Conservation (phyloP, 805 yeast genomes). For the Wickerhamiella musiphila region DNA sequence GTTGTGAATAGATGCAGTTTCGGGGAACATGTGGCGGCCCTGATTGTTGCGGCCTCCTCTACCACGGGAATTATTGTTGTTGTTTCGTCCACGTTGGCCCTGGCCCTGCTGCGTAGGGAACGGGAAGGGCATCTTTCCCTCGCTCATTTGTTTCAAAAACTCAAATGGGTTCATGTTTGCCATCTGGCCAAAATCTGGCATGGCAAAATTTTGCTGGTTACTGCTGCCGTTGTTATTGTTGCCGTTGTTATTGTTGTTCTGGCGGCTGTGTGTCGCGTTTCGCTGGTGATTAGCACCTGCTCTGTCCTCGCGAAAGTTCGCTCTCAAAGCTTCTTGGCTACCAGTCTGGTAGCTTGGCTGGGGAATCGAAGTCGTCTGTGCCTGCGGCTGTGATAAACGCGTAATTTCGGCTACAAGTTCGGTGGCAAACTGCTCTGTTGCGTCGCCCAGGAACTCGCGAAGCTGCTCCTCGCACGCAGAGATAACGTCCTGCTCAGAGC, state of each 20-base stretch:
- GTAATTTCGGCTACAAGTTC: slow-evolving; percentile 21
- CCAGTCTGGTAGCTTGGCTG: slow-evolving; percentile 4
- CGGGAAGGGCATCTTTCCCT: no score
- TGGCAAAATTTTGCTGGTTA: not conserved
- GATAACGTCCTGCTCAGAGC: slow-evolving; percentile 21
- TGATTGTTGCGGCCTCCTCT: not conserved
- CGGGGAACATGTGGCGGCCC: no score
- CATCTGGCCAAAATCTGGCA: no score
- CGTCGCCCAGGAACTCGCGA: slow-evolving; percentile 24
- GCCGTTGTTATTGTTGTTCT: no score
- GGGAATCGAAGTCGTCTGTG: slow-evolving; percentile 1
- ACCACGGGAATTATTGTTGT: slow-evolving; percentile 1
- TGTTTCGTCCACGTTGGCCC: slow-evolving; percentile 7
- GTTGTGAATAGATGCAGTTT: slow-evolving; percentile 12
- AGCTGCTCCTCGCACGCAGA: slow-evolving; percentile 22
- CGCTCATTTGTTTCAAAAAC: no score
- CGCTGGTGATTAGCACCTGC: slow-evolving; percentile 1
- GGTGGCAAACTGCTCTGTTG: slow-evolving; percentile 21
- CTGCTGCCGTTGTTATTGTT: slow-evolving; percentile 1
- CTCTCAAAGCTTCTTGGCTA: slow-evolving; percentile 18
- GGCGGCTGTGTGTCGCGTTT: no score
- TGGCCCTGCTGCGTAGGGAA: no score
- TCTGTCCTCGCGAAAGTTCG: slow-evolving; percentile 12
- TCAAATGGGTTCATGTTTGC: no score
- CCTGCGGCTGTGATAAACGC: slow-evolving; percentile 4